phyloP scores from a whole-genome alignment of 2,329 filamentous ascomycete species.

The Diplodia seriata region DNA sequence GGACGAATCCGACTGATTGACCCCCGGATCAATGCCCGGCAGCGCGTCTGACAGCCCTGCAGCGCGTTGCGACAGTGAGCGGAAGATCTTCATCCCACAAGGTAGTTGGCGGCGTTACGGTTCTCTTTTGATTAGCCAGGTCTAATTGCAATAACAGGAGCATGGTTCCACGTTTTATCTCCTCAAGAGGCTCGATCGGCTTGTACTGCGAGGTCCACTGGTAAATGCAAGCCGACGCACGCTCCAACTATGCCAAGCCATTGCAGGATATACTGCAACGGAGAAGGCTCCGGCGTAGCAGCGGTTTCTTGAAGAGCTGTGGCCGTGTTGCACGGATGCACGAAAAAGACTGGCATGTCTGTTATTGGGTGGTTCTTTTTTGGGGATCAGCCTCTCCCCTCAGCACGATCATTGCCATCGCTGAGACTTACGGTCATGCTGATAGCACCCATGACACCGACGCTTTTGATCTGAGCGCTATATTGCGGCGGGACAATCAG shows the following conservation, averaged over 20 bases:
- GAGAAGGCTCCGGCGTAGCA: conserved; percentile 44
- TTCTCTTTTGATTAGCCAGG: conserved; percentile 20
- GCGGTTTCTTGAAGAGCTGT: conserved; percentile 72
- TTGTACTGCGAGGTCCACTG: conserved; percentile 44
- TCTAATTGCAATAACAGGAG: conserved; percentile 30
- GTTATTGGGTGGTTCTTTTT: conserved; percentile 80
- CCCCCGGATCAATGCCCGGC: conserved; percentile 23
- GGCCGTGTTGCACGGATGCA: conserved; percentile 90
- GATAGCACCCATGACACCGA: conserved; percentile 50
- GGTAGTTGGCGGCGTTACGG: conserved; percentile 31
- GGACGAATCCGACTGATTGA: conserved; percentile 68
- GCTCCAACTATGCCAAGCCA: conserved; percentile 90
- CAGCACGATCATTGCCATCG: not conserved
- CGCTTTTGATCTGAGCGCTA: conserved; percentile 42
- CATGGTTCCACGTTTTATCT: conserved; percentile 10
- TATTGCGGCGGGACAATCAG: conserved; percentile 47
- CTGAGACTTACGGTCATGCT: conserved; percentile 44
- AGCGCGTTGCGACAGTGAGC: conserved; percentile 16
- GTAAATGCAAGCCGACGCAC: conserved; percentile 79
- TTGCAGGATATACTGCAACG: conserved; percentile 76
- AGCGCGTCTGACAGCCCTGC: conserved; percentile 23
- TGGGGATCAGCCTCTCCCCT: conserved; percentile 9
- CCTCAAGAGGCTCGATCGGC: conserved; percentile 26
- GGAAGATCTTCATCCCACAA: conserved; percentile 20
- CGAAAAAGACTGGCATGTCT: conserved; percentile 80